Evolutionary conservation across 805 yeast genomes (phyloP).

Genomic region (Myxozyma kluyveri): DNA sequence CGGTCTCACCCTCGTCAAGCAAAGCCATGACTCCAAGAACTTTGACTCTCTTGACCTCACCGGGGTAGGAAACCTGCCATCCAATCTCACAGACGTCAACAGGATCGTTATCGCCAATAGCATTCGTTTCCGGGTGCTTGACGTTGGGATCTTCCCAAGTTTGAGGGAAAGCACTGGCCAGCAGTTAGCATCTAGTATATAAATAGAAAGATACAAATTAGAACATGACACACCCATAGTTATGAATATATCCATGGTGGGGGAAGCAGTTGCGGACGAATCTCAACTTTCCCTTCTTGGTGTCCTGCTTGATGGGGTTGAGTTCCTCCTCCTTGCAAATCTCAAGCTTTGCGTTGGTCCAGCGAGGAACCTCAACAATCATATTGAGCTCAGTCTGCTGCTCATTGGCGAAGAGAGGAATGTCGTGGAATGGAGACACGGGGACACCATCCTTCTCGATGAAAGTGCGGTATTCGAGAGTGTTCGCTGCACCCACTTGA

Average conservation of each 20-base stretch:
- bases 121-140: conserved; percentile 46
- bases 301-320: conserved; percentile 96
- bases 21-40: conserved; percentile 92
- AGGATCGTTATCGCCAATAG: conserved; percentile 90
- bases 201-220: not conserved
- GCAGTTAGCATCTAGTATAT: not conserved
- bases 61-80: conserved; percentile 52
- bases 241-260: conserved; percentile 96
- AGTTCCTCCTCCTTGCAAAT: conserved; percentile 61
- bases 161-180: conserved; percentile 89
- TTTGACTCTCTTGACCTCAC: conserved; percentile 82
- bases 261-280: conserved; percentile 98
- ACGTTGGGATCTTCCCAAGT: conserved; percentile 96
- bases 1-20: conserved; percentile 95
- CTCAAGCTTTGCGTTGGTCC: conserved; percentile 97
- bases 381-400: conserved; percentile 83
- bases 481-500: conserved; percentile 93
- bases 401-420: conserved; percentile 89
- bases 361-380: conserved; percentile 97
- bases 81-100: conserved; percentile 93
- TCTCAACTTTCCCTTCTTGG: conserved; percentile 82
- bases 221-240: conserved; percentile 53
- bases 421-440: conserved; percentile 92
- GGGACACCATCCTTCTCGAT: conserved; percentile 92
- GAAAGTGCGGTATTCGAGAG: conserved; percentile 88